Percentiles rank a stretch among this genome's conserved stretches.
Conservation (phyloP, 164 flowering plant species). For the Nymphaea colorata region DNA sequence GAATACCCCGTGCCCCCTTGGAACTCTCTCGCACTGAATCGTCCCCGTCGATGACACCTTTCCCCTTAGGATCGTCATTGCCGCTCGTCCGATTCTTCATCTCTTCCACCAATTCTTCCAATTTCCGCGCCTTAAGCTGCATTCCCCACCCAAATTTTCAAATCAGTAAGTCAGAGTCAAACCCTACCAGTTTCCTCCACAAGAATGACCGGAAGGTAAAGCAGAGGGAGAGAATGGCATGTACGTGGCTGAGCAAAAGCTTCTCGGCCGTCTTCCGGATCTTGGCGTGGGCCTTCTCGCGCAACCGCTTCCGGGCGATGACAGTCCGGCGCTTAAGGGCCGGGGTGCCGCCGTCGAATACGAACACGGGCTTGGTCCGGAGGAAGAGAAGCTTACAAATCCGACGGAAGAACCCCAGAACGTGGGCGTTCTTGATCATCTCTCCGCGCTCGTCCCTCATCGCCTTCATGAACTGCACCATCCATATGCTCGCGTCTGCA, state of each 20-base stretch:
- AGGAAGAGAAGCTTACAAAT: slow-evolving; percentile 89
- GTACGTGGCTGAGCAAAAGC: slow-evolving; percentile 78
- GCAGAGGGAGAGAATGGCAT: background rate
- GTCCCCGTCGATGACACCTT: slow-evolving; percentile 18
- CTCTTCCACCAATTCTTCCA: slow-evolving; percentile 55
- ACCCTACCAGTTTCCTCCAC: no score
- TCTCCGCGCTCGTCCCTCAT: slow-evolving; percentile 97
- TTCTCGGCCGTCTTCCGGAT: slow-evolving; percentile 94
- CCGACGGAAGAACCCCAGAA: slow-evolving; percentile 82
- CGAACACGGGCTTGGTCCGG: slow-evolving; percentile 84
- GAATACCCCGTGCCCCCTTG: slow-evolving; percentile 6
- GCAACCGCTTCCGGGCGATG: slow-evolving; percentile 76
- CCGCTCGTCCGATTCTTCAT: slow-evolving; percentile 21
- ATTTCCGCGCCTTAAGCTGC: slow-evolving; percentile 58
- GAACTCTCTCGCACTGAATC: slow-evolving; percentile 2
- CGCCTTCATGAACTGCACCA: slow-evolving; percentile 95
- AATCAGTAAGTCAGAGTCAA: background rate
- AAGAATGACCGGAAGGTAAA: background rate
- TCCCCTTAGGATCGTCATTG: slow-evolving; percentile 36
- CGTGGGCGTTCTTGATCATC: slow-evolving; percentile 85
- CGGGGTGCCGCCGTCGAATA: slow-evolving; percentile 92
- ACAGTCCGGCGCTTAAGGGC: slow-evolving; percentile 91
- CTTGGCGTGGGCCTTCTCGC: slow-evolving; percentile 89
- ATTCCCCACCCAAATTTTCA: background rate
- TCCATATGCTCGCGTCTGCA: slow-evolving; percentile 96